These are phyloP conservation scores for Hypoxylon cercidicola DNA, from an alignment of 495 filamentous ascomycete genomes.

Conservation along the genomic window DNA sequence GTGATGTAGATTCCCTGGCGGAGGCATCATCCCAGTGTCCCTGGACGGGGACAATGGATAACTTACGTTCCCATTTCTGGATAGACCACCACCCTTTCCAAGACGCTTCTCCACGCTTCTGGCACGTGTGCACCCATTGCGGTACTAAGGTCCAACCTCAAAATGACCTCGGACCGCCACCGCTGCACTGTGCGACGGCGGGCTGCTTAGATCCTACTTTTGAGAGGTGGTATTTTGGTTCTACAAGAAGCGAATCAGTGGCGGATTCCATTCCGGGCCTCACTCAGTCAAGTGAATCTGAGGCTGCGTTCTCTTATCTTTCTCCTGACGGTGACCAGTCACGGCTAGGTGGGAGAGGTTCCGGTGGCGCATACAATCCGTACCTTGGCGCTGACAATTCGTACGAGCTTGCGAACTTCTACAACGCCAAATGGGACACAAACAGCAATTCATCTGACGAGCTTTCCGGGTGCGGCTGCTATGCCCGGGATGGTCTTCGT, in stretches of 20 bases:
- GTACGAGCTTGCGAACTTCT: slow-evolving; percentile 5
- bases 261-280: slow-evolving; percentile 10
- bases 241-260: slow-evolving; percentile 24
- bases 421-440: slow-evolving; percentile 29
- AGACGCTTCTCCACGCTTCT: slow-evolving; percentile 4
- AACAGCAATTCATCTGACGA: slow-evolving; percentile 15
- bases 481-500: slow-evolving; percentile 1
- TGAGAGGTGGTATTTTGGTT: slow-evolving; percentile 37
- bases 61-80: slow-evolving; percentile 34
- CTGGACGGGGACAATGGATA: slow-evolving; percentile 36
- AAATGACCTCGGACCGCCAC: slow-evolving; percentile 6
- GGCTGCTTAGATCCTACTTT: slow-evolving; percentile 17
- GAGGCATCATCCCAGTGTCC: slow-evolving; percentile 31
- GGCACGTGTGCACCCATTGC: slow-evolving; percentile 34
- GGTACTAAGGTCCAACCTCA: slow-evolving; percentile 8
- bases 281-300: slow-evolving; percentile 30
- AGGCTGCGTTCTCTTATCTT: slow-evolving; percentile 25
- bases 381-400: slow-evolving; percentile 3
- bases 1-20: slow-evolving; percentile 24
- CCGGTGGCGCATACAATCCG: background rate
- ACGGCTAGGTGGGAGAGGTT: slow-evolving; percentile 19
- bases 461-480: background rate
- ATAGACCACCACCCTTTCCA: slow-evolving; percentile 32
- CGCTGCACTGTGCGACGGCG: slow-evolving; percentile 7
- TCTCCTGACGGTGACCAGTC: slow-evolving; percentile 16